Percentiles rank a stretch among this genome's conserved stretches.
Conservation (phyloP, 164 flowering plant genomes). For the Aristolochia contorta region DNA sequence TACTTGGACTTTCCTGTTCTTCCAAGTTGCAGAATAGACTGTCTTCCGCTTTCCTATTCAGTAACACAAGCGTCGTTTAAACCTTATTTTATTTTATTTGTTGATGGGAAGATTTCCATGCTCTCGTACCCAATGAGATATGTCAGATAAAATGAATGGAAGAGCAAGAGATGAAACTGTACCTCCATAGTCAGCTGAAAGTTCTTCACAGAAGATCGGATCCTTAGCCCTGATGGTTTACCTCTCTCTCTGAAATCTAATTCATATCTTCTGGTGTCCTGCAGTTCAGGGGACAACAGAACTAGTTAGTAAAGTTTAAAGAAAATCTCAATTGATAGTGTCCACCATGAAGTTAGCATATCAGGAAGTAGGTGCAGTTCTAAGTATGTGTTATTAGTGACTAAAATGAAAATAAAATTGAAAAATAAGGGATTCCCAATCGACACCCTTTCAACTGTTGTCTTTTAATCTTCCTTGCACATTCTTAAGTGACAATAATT, state of each 20-base stretch:
- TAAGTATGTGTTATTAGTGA: no score
- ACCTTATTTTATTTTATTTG: background rate
- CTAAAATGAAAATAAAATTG: no score
- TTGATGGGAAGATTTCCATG: background rate
- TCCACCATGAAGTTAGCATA: no score
- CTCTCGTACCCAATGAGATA: background rate
- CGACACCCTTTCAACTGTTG: no score
- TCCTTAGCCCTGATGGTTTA: slow-evolving; percentile 47
- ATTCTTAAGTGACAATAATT: no score
- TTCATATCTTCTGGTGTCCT: slow-evolving; percentile 64
- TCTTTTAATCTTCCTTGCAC: no score
- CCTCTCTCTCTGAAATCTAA: slow-evolving; percentile 83
- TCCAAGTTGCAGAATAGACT: slow-evolving; percentile 75
- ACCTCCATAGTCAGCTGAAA: slow-evolving; percentile 86
- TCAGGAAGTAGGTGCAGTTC: no score
- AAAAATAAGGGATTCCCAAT: no score
- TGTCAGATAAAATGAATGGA: background rate
- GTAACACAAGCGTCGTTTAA: background rate
- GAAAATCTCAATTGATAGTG: background rate
- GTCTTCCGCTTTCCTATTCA: slow-evolving; percentile 56
- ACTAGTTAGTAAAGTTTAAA: background rate
- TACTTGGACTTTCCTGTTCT: slow-evolving; percentile 66
- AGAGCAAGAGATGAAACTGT: slow-evolving; percentile 2
- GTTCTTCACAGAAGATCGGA: slow-evolving; percentile 76
- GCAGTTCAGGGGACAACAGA: no score